Evolutionary conservation across 306 rosid species (phyloP).

Genomic region (Sindora glabra): DNA sequence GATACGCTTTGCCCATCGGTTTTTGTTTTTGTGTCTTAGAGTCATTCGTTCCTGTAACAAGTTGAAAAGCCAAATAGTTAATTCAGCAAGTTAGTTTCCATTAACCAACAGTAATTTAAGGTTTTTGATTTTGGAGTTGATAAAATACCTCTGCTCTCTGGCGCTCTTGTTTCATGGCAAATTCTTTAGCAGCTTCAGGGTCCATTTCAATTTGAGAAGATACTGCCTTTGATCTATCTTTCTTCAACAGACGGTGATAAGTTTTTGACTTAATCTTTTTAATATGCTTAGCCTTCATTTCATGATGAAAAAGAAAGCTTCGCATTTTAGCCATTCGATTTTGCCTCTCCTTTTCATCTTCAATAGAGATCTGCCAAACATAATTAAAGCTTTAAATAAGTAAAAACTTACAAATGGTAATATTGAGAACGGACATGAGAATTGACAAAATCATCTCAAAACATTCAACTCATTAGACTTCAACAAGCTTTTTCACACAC

Average conservation of each 20-base stretch:
- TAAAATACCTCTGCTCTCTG: slow-evolving; percentile 69
- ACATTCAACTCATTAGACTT: no score
- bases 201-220: slow-evolving; percentile 45
- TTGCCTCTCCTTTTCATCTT: slow-evolving; percentile 76
- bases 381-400: not conserved
- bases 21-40: slow-evolving; percentile 61
- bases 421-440: not conserved
- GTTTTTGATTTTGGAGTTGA: not conserved
- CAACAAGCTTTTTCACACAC: no score
- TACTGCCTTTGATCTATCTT: slow-evolving; percentile 57
- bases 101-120: not conserved
- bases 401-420: slow-evolving; percentile 1
- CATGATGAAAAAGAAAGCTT: slow-evolving; percentile 77
- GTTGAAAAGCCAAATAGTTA: slow-evolving; percentile 8
- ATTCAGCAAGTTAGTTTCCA: no score
- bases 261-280: slow-evolving; percentile 88
- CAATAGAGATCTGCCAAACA: slow-evolving; percentile 55
- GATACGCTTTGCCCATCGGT: slow-evolving; percentile 64
- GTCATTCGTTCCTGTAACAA: slow-evolving; percentile 79
- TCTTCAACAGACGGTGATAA: slow-evolving; percentile 71
- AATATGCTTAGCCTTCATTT: slow-evolving; percentile 62
- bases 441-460: not conserved
- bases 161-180: slow-evolving; percentile 69
- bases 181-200: slow-evolving; percentile 77
- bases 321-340: slow-evolving; percentile 89